A percentile compares a stretch with the other conserved stretches of the same genome.
Conservation (phyloP, 768 basidiomycete genomes). For the Filobasidium wieringae region DNA sequence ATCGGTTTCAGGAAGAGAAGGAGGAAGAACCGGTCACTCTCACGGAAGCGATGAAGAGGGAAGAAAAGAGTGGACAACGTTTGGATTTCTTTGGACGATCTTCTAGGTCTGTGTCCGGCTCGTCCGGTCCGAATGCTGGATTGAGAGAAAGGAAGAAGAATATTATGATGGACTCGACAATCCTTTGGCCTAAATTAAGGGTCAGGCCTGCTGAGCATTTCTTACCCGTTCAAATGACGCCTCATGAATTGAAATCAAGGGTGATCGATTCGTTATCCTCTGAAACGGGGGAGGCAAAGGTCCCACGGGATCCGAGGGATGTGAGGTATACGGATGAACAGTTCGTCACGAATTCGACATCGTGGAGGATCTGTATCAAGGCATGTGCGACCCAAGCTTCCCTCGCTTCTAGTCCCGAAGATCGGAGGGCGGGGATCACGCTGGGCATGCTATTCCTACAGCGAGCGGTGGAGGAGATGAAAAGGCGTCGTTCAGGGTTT, state of each 20-base stretch:
- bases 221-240: neutral
- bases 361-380: neutral
- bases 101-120: too few relatives aligned
- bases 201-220: neutral
- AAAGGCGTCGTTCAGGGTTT: neutral
- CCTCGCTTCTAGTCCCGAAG: neutral
- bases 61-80: neutral
- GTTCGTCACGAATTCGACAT: neutral
- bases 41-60: conserved; percentile 3
- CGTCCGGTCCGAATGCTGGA: too few relatives aligned
- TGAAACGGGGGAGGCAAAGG: neutral
- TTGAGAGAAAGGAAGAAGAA: too few relatives aligned
- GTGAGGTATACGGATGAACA: neutral
- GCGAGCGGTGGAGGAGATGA: conserved; percentile 6
- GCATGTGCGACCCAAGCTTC: neutral
- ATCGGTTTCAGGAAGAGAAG: neutral
- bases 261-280: neutral
- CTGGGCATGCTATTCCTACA: conserved; percentile 3
- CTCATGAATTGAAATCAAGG: neutral
- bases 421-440: neutral
- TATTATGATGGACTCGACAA: too few relatives aligned
- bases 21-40: conserved; percentile 12
- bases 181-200: too few relatives aligned
- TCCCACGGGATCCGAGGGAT: neutral
- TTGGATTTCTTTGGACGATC: conserved; percentile 7